These are phyloP conservation scores for Cystofilobasidium capitatum DNA, from an alignment of 768 basidiomycete species.

Conservation along the genomic window DNA sequence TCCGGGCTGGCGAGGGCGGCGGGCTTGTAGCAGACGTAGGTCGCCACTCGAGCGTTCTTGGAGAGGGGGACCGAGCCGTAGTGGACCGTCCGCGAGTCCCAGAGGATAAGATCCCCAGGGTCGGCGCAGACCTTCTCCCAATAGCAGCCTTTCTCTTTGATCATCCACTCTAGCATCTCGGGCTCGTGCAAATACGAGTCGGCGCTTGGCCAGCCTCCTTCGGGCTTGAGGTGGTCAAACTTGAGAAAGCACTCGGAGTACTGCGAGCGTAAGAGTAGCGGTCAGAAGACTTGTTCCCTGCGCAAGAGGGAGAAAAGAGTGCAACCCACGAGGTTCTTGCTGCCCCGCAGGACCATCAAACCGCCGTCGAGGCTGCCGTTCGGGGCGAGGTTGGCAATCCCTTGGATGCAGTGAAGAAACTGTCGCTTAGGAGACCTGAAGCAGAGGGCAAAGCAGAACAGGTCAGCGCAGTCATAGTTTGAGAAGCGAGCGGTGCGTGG, in stretches of 20 bases:
- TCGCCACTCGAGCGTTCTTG: conserved; percentile 31
- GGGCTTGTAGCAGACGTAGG: conserved; percentile 27
- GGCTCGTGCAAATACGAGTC: conserved; percentile 32
- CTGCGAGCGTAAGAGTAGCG: conserved; percentile 3
- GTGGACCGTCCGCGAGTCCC: conserved; percentile 33
- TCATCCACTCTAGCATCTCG: conserved; percentile 38
- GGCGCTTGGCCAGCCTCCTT: conserved; percentile 29
- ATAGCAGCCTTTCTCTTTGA: conserved; percentile 37
- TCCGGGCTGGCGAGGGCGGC: conserved; percentile 11
- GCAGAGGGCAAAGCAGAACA: neutral
- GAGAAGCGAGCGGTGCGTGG: neutral
- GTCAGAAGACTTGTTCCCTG: neutral
- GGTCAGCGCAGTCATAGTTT: neutral
- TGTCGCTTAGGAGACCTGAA: neutral
- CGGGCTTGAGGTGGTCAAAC: conserved; percentile 31
- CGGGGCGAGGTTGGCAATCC: conserved; percentile 31
- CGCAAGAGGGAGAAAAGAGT: neutral
- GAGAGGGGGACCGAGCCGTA: conserved; percentile 32
- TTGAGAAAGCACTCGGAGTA: conserved; percentile 38
- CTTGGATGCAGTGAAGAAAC: conserved; percentile 24
- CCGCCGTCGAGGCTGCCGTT: conserved; percentile 42
- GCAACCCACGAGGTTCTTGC: conserved; percentile 22
- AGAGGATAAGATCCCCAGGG: conserved; percentile 38
- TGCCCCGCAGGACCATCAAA: conserved; percentile 40
- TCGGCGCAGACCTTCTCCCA: conserved; percentile 38